Conservation (phyloP, 2,329 filamentous ascomycete species). For the Fusarium domesticum region DNA sequence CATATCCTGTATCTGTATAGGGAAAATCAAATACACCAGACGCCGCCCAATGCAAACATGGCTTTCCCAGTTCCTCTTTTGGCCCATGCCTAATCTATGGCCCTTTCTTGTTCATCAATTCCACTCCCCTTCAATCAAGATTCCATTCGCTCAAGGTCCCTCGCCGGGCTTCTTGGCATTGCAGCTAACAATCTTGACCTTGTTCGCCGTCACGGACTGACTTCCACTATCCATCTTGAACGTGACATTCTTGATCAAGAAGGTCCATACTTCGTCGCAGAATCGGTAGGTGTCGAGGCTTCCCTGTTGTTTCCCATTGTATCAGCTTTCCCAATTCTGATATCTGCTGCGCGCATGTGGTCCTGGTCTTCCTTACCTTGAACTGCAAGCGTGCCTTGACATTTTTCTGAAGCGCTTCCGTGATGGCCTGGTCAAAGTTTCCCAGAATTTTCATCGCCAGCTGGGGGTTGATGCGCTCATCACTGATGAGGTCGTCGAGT, state of each 20-base stretch:
- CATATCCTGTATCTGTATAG: constrained; percentile 6
- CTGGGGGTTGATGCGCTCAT: constrained; percentile 93
- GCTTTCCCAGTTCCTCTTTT: constrained; percentile 5
- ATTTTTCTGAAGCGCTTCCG: constrained; percentile 85
- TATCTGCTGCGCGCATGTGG: constrained; percentile 1
- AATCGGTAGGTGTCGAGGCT: constrained; percentile 98
- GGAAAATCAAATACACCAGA: constrained; percentile 11
- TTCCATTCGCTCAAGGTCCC: constrained; percentile 17
- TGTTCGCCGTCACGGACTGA: constrained; percentile 74
- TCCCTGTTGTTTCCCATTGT: constrained; percentile 56
- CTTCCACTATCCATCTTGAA: constrained; percentile 90
- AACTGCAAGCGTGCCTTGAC: constrained; percentile 90
- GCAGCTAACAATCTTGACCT: constrained; percentile 98
- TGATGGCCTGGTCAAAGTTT: constrained; percentile 92
- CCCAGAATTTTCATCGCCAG: constrained; percentile 97
- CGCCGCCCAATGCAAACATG: constrained; percentile 29
- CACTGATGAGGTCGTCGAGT: constrained; percentile 93
- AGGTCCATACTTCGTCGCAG: constrained; percentile 99
- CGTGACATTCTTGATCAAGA: constrained; percentile 97
- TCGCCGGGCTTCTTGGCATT: constrained; percentile 72
- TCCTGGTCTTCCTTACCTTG: constrained; percentile 64
- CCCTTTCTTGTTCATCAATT: constrained; percentile 3
- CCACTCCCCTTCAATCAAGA: not conserved
- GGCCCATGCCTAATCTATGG: constrained; percentile 20
- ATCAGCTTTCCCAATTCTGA: constrained; percentile 1